A percentile compares a stretch with the other conserved stretches of the same genome.
phyloP scores from a whole-genome alignment of 257 asterid genomes.

The Marsdenia floribunda region DNA sequence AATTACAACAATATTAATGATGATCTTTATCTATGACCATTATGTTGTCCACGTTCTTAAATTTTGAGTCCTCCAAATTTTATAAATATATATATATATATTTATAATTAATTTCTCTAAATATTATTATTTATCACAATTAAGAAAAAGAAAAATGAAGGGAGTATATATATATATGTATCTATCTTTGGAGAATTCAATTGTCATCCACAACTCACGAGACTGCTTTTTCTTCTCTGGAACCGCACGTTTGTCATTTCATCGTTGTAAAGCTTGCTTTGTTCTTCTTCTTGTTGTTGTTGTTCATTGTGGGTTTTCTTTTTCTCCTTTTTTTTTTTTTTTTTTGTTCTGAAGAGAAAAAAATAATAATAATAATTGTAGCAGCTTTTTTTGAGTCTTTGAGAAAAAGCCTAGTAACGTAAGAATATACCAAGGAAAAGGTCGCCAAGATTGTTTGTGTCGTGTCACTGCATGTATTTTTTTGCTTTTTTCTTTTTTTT shows the following conservation, averaged over 20 bases:
- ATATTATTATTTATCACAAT: no score
- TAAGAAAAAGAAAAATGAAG: no score
- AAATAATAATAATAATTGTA: no score
- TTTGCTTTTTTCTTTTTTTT: no score
- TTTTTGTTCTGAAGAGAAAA: no score
- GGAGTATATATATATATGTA: background rate
- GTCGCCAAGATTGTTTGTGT: no score
- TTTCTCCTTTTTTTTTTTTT: no score
- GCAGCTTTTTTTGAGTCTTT: background rate
- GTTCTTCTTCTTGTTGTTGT: background rate
- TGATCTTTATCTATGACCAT: slow-evolving; percentile 10
- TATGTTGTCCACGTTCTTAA: slow-evolving; percentile 25
- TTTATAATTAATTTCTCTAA: no score
- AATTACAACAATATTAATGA: background rate
- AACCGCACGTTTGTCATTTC: slow-evolving; percentile 22
- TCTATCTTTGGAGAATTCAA: slow-evolving; percentile 13
- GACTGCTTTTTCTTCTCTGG: slow-evolving; percentile 13
- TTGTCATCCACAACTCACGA: background rate
- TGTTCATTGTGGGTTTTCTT: no score
- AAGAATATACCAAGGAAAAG: background rate
- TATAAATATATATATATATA: no score
- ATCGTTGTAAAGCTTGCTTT: slow-evolving; percentile 11
- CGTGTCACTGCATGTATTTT: no score
- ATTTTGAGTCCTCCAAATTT: background rate
- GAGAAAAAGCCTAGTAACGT: background rate